A percentile compares a stretch with the other conserved stretches of the same genome.
Conservation (phyloP, 495 filamentous ascomycete species). For the Penicillium argentinense region DNA sequence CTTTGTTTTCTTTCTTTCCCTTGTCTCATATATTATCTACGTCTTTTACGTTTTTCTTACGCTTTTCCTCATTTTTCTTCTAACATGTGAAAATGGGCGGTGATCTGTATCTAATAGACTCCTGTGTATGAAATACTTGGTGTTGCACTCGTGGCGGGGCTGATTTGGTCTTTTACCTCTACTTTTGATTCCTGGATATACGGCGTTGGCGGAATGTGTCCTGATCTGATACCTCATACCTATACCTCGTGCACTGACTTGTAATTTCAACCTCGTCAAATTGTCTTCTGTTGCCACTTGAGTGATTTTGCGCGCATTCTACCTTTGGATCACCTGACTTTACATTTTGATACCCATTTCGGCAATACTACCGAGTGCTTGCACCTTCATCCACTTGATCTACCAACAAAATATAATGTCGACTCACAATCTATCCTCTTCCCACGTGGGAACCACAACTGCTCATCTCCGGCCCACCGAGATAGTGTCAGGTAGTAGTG, state of each 20-base stretch:
- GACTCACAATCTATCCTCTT: no score
- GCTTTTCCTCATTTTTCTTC: constrained; percentile 2
- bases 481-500: no score
- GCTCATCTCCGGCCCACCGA: no score
- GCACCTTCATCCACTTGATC: no score
- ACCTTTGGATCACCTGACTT: no score
- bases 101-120: constrained; percentile 11
- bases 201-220: constrained; percentile 1
- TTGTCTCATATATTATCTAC: constrained; percentile 1
- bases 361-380: no score
- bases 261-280: no score
- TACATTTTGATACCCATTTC: no score
- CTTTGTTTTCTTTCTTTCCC: not conserved
- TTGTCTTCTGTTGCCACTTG: no score
- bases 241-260: not conserved
- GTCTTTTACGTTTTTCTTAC: not conserved
- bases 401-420: no score
- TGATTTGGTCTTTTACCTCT: constrained; percentile 1
- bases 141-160: constrained; percentile 12
- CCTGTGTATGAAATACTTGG: constrained; percentile 19
- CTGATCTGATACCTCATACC: constrained; percentile 5
- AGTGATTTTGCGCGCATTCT: no score
- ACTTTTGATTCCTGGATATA: not conserved
- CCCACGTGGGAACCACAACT: no score
- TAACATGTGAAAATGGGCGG: constrained; percentile 15